Percentiles rank a stretch among this genome's conserved stretches.
These are phyloP conservation scores for Paulownia fortunei DNA, from an alignment of 257 asterid genomes.

Conservation along the genomic window DNA sequence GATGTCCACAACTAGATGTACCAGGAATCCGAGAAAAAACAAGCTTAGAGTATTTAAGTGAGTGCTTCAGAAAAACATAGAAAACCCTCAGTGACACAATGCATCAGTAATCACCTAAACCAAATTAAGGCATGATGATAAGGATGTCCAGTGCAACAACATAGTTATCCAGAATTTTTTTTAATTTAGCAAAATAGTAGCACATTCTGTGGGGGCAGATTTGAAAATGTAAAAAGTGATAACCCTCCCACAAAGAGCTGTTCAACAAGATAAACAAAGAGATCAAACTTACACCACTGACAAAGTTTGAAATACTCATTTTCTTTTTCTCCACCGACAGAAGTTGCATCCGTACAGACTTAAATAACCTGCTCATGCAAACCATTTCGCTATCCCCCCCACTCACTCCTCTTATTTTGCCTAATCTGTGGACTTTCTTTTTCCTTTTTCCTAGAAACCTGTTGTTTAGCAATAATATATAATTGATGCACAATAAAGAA, in stretches of 20 bases:
- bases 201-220: not conserved
- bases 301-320: constrained; percentile 11
- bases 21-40: not conserved
- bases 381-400: not conserved
- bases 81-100: not conserved
- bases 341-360: not conserved
- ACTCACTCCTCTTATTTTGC: constrained; percentile 7
- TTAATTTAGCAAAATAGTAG: not conserved
- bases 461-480: not conserved
- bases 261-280: constrained; percentile 1
- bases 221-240: not conserved
- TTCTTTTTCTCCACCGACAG: not conserved
- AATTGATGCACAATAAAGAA: not conserved
- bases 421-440: not conserved
- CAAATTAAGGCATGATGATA: not conserved
- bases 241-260: not conserved
- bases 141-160: constrained; percentile 19
- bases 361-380: not conserved
- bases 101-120: constrained; percentile 24
- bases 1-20: constrained; percentile 11
- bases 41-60: not conserved
- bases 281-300: not conserved
- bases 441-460: constrained; percentile 2
- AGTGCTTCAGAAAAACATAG: not conserved
- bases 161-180: constrained; percentile 10